Base-by-base conservation (phyloP, 139 green algal species). In the Picochlorum sp. region DNA sequence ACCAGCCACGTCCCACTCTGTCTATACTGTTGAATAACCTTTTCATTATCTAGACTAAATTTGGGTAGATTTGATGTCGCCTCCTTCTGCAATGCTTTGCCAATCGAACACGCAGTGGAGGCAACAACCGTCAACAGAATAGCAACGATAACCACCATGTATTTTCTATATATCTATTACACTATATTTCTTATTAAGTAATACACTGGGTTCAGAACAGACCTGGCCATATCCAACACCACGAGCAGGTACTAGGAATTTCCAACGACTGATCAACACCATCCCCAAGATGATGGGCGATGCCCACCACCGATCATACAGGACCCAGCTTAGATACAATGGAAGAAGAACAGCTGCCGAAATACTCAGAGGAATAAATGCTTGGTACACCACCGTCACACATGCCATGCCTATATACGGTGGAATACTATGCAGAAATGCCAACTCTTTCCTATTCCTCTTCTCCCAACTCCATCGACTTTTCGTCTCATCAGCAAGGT, bases 41-140 rank as follows among this genome's bases (percentile, higher is more conserved):
- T 81, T 3, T 57, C 50, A 20, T 21, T 26, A 2, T 87, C 74
- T 8, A 84, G 49, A 10, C 47, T 77, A 37, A 92, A 75, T 20
- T 74, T 62, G 0, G 88, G 88, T 44, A 95, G 68, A 44, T 63
- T 62, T 1, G 72, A 63, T 0, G 88, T 91, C 2, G 84, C 88
- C 55, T 92, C 77, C 75, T 95, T 95, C 57, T 95, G 88, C 50
- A 94, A 66, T 9, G 83, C 86, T 47, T 94, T 94, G 45, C 87
- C 90, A 15, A 96, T 80, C 59, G 89, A 92, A 71, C 91, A 94
- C 55, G 81, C 79, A 1, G 83, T 79, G 15, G 83, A 79, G 10
- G 88, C 85, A 6, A 91, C 47, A 15, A 96, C 63, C 0, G 86
- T 89, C 13, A 95, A 65, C 1, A 83, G 2, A 24, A 95, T 86